Conservation (phyloP, 139 green algal genomes). For the Raphidocelis subcapitata region DNA sequence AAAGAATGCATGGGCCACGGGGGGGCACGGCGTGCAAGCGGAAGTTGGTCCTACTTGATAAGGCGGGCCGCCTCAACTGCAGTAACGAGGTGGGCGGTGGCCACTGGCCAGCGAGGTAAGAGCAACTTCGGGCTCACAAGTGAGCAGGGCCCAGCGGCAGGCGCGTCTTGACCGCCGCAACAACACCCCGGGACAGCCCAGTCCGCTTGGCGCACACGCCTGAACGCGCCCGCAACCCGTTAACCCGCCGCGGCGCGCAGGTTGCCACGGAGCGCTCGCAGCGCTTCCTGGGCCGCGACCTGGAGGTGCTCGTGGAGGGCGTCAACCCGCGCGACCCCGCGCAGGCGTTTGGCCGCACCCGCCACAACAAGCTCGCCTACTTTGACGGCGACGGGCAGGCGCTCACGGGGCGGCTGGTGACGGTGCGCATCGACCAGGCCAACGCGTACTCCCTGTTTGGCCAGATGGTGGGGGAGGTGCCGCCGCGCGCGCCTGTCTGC, state of each 20-base stretch:
- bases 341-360: constrained; percentile 82
- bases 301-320: constrained; percentile 91
- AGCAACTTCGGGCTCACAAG: too few species aligned
- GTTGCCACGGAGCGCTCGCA: constrained; percentile 78
- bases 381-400: constrained; percentile 73
- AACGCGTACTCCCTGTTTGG: constrained; percentile 82
- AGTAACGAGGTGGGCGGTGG: constrained; percentile 89
- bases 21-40: too few species aligned
- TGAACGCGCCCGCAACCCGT: too few species aligned
- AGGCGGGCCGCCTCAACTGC: constrained; percentile 90
- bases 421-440: constrained; percentile 62
- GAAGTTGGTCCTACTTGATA: constrained; percentile 96
- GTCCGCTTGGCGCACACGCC: too few species aligned
- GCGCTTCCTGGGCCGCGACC: constrained; percentile 69
- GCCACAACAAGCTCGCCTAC: constrained; percentile 94
- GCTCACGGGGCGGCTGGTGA: constrained; percentile 72
- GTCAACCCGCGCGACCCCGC: constrained; percentile 63
- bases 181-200: too few species aligned
- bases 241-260: too few species aligned
- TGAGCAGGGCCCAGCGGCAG: too few species aligned
- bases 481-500: background rate
- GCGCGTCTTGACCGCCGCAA: too few species aligned
- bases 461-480: constrained; percentile 34
- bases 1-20: too few species aligned
- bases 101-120: constrained; percentile 84